Base-by-base conservation (phyloP, 495 filamentous ascomycete genomes). In the Lasiosphaeria hispida region DNA sequence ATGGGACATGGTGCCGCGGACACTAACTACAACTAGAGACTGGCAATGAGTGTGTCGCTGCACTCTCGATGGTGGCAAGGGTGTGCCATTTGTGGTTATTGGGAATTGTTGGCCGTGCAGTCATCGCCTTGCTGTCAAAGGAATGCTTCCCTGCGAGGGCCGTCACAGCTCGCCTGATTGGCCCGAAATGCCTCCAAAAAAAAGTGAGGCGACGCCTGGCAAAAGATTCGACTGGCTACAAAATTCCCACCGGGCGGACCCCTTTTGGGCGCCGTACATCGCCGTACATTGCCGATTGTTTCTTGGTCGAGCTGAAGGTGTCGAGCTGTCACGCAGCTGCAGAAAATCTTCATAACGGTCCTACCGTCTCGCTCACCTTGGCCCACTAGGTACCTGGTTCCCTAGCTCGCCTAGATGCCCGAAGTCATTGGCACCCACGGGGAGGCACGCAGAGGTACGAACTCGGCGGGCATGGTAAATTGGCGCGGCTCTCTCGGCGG, bases 151-250 rank as follows among this genome's bases (percentile, higher is more conserved):
- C 18, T 34, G 60, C 57, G 51, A 50, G 57, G 13, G 15, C 44
- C 30, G 30, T 63, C 59, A 62, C 59, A 58, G 53, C 17, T n/a
- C 11, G 39, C 47, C 6, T 61, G 58, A 63, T 63, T 63, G 61
- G 61, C 45, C 35, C 30, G 10, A 18, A n/a, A 30, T 6, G 17
- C 35, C 23, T 30, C 23, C 33, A 10, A 19, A 13, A 18, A 61
- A 64, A 64, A 64, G 59, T 59, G 59, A 64, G 62, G 62, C 62
- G 62, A 50, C 17, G 10, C 17, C 36, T 13, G 23, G 38, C 15
- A n/a, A 40, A 19, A 33, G 5, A 36, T 30, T 61, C 50, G 59
- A 64, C 54, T 64, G 62, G 62, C 34, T 34, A 55, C 34, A 36
- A 55, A 41, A 34, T 33, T 38, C 39, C 54, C 36, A 36, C 14